These are phyloP conservation scores for Arabidopsis hybrid DNA, from an alignment of 441 rosid species.

Conservation along the genomic window DNA sequence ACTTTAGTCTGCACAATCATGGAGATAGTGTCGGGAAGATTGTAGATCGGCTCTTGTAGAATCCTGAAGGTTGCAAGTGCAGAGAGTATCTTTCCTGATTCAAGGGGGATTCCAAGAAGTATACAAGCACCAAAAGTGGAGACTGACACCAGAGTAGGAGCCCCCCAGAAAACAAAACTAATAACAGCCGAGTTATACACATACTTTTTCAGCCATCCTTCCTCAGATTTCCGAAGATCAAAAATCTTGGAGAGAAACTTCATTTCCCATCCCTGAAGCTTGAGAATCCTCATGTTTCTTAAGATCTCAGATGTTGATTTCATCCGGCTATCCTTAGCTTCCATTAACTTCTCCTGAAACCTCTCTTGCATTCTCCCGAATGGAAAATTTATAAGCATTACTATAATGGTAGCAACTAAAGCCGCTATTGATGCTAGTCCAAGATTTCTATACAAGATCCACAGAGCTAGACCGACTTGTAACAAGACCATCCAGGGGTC, in stretches of 20 bases:
- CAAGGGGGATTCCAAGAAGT: conserved; percentile 48
- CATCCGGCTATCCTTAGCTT: conserved; percentile 53
- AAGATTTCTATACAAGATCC: conserved; percentile 58
- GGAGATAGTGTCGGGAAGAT: conserved; percentile 53
- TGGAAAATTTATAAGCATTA: conserved; percentile 54
- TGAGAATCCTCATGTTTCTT: conserved; percentile 57
- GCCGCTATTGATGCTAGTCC: conserved; percentile 62
- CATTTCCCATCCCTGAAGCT: conserved; percentile 64
- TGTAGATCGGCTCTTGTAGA: conserved; percentile 51
- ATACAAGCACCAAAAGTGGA: conserved; percentile 52
- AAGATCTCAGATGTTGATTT: conserved; percentile 54
- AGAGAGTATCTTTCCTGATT: conserved; percentile 53
- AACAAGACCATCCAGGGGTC: conserved; percentile 62
- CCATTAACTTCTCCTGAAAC: conserved; percentile 54
- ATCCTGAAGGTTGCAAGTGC: conserved; percentile 55
- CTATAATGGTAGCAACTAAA: conserved; percentile 47
- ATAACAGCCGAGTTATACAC: conserved; percentile 48
- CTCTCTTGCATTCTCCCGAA: conserved; percentile 57
- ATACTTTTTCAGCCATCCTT: conserved; percentile 50
- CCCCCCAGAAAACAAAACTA: conserved; percentile 50
- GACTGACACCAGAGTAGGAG: conserved; percentile 52
- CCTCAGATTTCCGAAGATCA: conserved; percentile 49
- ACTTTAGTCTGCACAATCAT: conserved; percentile 57
- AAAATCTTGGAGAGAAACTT: conserved; percentile 54
- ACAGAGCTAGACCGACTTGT: conserved; percentile 58